Conservation (phyloP, 345 rosid genomes). For the Euphorbia peplus region DNA sequence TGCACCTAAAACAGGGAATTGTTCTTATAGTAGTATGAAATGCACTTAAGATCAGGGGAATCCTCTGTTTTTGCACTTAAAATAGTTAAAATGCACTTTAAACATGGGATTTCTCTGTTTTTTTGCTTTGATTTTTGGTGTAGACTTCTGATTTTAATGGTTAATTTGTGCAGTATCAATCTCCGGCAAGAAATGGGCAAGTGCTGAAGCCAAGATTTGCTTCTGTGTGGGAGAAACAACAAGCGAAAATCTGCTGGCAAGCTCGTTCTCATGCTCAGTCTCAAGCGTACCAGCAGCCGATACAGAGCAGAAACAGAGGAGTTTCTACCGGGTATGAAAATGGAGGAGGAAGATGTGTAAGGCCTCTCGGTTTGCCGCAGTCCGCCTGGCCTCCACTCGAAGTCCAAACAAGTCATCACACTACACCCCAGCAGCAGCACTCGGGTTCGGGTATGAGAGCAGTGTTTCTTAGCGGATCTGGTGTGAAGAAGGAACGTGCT, state of each 20-base stretch:
- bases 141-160: too few species aligned
- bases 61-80: too few species aligned
- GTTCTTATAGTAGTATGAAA: too few species aligned
- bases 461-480: conserved; percentile 37
- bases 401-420: not conserved
- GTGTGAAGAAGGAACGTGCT: conserved; percentile 21
- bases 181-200: conserved; percentile 12
- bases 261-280: not conserved
- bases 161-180: conserved; percentile 3
- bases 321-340: conserved; percentile 21
- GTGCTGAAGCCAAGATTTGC: conserved; percentile 21
- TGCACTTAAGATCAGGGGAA: too few species aligned
- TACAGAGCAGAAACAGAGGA: conserved; percentile 28
- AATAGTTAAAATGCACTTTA: too few species aligned
- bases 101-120: too few species aligned
- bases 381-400: conserved; percentile 43
- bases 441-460: conserved; percentile 28
- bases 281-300: conserved; percentile 5
- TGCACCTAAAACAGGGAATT: too few species aligned
- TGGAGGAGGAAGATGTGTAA: conserved; percentile 18
- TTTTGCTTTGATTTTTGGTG: too few species aligned
- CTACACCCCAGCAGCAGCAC: conserved; percentile 12
- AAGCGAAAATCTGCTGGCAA: not conserved
- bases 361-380: conserved; percentile 24
- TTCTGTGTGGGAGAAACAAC: conserved; percentile 22